Percentiles rank a stretch among this genome's conserved stretches.
Evolutionary conservation across 306 rosid genomes (phyloP).

Genomic region (Vigna mungo): DNA sequence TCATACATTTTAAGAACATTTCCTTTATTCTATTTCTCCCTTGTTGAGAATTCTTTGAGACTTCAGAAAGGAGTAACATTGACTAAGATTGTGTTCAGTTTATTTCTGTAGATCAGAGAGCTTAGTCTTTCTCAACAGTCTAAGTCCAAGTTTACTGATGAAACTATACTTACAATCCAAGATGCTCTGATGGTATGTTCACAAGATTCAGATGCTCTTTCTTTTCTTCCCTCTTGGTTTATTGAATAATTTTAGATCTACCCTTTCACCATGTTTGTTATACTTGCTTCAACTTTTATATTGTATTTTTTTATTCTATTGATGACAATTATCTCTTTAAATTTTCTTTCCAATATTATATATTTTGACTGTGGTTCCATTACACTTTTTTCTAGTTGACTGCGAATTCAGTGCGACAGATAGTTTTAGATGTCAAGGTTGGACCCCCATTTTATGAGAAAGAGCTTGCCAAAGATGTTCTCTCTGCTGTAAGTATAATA

Average conservation of each 20-base stretch:
- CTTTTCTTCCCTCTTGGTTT: neutral
- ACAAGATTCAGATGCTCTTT: slow-evolving; percentile 25
- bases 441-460: slow-evolving; percentile 90
- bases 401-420: slow-evolving; percentile 71
- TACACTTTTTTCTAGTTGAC: slow-evolving; percentile 56
- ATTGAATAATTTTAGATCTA: slow-evolving; percentile 18
- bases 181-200: slow-evolving; percentile 75
- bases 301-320: slow-evolving; percentile 15
- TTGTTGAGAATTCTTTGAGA: slow-evolving; percentile 1
- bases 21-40: neutral
- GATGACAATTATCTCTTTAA: slow-evolving; percentile 7
- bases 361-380: slow-evolving; percentile 35
- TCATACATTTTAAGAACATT: slow-evolving; percentile 17
- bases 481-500: slow-evolving; percentile 72
- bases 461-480: slow-evolving; percentile 79
- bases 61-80: slow-evolving; percentile 35
- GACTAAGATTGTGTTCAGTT: slow-evolving; percentile 50
- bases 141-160: slow-evolving; percentile 53
- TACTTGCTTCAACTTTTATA: slow-evolving; percentile 14
- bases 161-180: slow-evolving; percentile 69
- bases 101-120: slow-evolving; percentile 72
- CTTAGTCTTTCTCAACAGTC: slow-evolving; percentile 53
- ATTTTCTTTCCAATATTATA: neutral
- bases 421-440: slow-evolving; percentile 82
- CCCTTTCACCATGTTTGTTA: neutral